Percentiles rank a stretch among this genome's conserved stretches.
These are phyloP conservation scores for Oropetium thomaeum DNA, from an alignment of 176 grass and related monocot genomes.

Conservation along the genomic window DNA sequence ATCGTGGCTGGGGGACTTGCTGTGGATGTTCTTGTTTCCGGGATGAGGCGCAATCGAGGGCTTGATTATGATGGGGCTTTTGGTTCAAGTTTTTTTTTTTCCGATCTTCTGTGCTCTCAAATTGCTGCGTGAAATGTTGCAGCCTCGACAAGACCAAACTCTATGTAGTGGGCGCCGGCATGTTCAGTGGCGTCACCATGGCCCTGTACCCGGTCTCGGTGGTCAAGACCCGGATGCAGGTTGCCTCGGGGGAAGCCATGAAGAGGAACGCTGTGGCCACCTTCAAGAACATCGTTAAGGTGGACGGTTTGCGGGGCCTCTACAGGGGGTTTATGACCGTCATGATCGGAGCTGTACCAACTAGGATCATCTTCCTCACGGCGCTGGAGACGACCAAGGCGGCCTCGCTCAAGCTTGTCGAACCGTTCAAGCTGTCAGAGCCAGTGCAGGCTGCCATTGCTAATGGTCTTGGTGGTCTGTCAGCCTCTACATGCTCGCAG, in stretches of 20 bases:
- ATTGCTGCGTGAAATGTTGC: conserved; percentile 29
- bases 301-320: conserved; percentile 70
- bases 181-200: conserved; percentile 87
- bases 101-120: not conserved
- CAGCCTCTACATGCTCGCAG: conserved; percentile 75
- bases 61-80: not conserved
- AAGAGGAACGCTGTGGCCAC: conserved; percentile 75
- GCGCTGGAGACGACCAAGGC: conserved; percentile 84
- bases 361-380: conserved; percentile 87
- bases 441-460: conserved; percentile 71
- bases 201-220: conserved; percentile 84
- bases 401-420: conserved; percentile 58
- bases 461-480: conserved; percentile 80
- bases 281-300: conserved; percentile 76
- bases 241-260: conserved; percentile 73
- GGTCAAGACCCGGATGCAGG: conserved; percentile 97
- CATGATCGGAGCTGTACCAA: conserved; percentile 79
- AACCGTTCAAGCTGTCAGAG: conserved; percentile 72
- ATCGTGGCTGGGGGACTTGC: not conserved
- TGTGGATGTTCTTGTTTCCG: not conserved
- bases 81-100: not conserved
- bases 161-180: conserved; percentile 80
- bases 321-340: conserved; percentile 90
- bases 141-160: conserved; percentile 97
- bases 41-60: not conserved